phyloP scores from a whole-genome alignment of 208 protist species.

The Acanthamoeba sp. region DNA sequence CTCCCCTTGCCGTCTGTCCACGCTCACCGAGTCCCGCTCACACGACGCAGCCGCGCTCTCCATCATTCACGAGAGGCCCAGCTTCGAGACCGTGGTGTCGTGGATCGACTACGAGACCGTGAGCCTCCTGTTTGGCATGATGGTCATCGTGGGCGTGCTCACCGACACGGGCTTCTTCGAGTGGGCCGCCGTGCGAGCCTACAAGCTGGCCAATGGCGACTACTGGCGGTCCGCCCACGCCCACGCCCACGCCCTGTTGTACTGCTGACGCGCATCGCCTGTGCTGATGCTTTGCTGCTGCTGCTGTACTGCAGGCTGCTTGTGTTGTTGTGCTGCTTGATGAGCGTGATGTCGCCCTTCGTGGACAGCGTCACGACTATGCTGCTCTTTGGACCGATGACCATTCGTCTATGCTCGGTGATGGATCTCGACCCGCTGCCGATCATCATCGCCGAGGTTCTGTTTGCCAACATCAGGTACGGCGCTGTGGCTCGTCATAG shows the following conservation, averaged over 20 bases:
- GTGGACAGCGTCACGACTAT: slow-evolving; percentile 92
- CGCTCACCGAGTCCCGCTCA: no score
- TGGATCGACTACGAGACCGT: slow-evolving; percentile 84
- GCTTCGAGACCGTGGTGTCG: slow-evolving; percentile 75
- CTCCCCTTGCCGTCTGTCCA: not conserved
- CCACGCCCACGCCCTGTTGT: no score
- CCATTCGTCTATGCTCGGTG: slow-evolving; percentile 84
- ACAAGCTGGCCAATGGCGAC: slow-evolving; percentile 81
- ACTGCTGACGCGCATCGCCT: not conserved
- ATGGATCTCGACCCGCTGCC: slow-evolving; percentile 87
- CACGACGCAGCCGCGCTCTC: slow-evolving; percentile 52
- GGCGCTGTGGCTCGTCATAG: no score
- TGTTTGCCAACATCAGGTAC: slow-evolving; percentile 88
- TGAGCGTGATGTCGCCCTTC: slow-evolving; percentile 85
- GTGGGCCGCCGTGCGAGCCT: slow-evolving; percentile 81
- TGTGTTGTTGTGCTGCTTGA: slow-evolving; percentile 76
- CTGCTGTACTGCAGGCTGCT: slow-evolving; percentile 46
- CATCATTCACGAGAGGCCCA: slow-evolving; percentile 76
- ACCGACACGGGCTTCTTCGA: slow-evolving; percentile 88
- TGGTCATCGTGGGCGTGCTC: slow-evolving; percentile 88
- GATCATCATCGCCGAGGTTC: slow-evolving; percentile 85
- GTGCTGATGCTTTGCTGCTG: not conserved
- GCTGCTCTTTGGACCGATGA: slow-evolving; percentile 88
- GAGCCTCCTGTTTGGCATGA: slow-evolving; percentile 88
- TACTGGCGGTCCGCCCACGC: slow-evolving; percentile 70